Evolutionary conservation across 805 yeast genomes (phyloP).

Genomic region (Metschnikowia picachoensis): DNA sequence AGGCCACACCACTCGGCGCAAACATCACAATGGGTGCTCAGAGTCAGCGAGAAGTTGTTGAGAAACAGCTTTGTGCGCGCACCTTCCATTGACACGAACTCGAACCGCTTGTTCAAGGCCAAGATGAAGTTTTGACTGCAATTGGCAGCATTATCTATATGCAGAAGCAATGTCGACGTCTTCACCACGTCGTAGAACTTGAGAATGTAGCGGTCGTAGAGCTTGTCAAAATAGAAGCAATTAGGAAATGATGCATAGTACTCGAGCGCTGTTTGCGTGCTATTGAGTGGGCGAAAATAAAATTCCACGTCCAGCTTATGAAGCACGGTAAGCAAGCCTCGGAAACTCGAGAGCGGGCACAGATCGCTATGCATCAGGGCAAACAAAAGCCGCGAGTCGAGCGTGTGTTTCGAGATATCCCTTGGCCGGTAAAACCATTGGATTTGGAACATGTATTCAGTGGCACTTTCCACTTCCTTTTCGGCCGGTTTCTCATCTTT

Average conservation of each 20-base stretch:
- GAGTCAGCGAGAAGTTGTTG: conserved; percentile 52
- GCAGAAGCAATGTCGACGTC: conserved; percentile 46
- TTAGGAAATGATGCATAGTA: conserved; percentile 56
- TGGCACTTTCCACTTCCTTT: conserved; percentile 30
- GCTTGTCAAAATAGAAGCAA: conserved; percentile 76
- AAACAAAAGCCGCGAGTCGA: conserved; percentile 71
- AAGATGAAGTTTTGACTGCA: conserved; percentile 57
- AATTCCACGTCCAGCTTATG: conserved; percentile 65
- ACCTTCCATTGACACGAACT: conserved; percentile 69
- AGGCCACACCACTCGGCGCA: conserved; percentile 86
- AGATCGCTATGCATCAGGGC: conserved; percentile 85
- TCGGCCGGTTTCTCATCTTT: conserved; percentile 7
- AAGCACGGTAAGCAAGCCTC: conserved; percentile 72
- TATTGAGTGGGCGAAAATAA: conserved; percentile 17
- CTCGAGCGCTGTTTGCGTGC: conserved; percentile 33
- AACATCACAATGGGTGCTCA: conserved; percentile 52
- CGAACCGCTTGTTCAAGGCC: conserved; percentile 65
- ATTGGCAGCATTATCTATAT: conserved; percentile 33
- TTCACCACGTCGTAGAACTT: conserved; percentile 74
- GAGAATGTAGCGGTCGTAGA: conserved; percentile 83
- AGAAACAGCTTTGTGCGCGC: conserved; percentile 62
- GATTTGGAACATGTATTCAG: conserved; percentile 57
- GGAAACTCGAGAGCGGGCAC: conserved; percentile 68
- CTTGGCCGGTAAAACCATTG: conserved; percentile 92
- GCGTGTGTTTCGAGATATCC: conserved; percentile 65